phyloP scores from a whole-genome alignment of 352 stramenopile genomes.

The Phytophthora pisi region DNA sequence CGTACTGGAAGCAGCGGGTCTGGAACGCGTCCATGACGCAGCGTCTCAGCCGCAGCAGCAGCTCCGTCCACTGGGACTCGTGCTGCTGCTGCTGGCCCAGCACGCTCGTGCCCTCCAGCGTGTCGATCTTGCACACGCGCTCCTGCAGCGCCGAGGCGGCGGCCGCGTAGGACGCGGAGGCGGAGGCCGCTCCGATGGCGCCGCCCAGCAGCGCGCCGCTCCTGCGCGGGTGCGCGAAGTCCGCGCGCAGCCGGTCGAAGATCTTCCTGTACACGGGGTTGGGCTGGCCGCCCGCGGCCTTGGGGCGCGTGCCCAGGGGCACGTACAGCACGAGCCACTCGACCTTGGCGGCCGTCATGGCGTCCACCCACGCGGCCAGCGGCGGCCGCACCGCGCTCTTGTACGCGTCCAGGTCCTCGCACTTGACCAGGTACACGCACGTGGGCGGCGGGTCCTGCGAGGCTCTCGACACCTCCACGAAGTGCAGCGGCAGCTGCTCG shows the following conservation, averaged over 20 bases:
- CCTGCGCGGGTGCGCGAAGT: constrained; percentile 63
- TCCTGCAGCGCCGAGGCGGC: constrained; percentile 35
- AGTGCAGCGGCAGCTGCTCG: constrained; percentile 65
- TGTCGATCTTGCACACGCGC: constrained; percentile 86
- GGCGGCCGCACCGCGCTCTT: constrained; percentile 51
- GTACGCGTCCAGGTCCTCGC: constrained; percentile 83
- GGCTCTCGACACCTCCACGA: constrained; percentile 40
- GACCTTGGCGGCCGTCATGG: constrained; percentile 65
- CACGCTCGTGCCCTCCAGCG: constrained; percentile 71
- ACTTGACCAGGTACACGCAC: constrained; percentile 84
- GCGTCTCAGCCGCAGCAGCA: constrained; percentile 64
- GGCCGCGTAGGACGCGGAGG: constrained; percentile 1
- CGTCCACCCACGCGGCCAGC: constrained; percentile 68
- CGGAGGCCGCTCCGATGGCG: constrained; percentile 22
- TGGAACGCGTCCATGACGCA: constrained; percentile 89
- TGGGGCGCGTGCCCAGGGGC: constrained; percentile 75
- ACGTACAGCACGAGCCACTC: constrained; percentile 89
- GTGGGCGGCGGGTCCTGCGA: constrained; percentile 47
- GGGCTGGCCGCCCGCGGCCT: constrained; percentile 47
- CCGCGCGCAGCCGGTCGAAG: constrained; percentile 68
- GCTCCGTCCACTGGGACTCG: constrained; percentile 80
- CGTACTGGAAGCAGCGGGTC: constrained; percentile 78
- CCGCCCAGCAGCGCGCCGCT: not conserved
- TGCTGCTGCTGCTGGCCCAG: constrained; percentile 78
- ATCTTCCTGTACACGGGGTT: constrained; percentile 79